phyloP scores from a whole-genome alignment of 2,329 filamentous ascomycete genomes.

The Pezicula neosporulosa region DNA sequence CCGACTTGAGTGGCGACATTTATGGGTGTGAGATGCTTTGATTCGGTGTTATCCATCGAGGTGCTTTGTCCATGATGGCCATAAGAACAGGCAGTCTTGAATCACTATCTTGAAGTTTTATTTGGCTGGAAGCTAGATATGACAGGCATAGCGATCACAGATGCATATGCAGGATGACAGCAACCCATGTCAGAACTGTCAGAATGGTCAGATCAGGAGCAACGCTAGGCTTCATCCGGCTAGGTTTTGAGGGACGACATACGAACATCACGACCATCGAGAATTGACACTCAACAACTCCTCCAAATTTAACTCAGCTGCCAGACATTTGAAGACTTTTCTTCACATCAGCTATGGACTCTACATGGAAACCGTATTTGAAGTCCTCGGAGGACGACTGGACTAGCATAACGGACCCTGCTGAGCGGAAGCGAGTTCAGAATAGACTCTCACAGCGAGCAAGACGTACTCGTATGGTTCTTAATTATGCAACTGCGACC shows the following conservation, averaged over 20 bases:
- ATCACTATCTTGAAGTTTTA: too few relatives aligned
- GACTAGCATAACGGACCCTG: slow-evolving; percentile 27
- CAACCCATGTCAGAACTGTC: not conserved
- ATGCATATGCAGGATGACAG: not conserved
- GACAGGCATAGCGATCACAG: too few relatives aligned
- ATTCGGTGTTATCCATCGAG: too few relatives aligned
- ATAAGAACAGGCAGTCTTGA: too few relatives aligned
- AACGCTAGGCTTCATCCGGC: not conserved
- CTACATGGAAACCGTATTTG: slow-evolving; percentile 14
- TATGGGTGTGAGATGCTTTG: too few relatives aligned
- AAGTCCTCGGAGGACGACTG: slow-evolving; percentile 27
- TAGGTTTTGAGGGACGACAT: not conserved
- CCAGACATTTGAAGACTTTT: not conserved
- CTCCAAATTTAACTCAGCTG: not conserved
- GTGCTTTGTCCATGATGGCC: too few relatives aligned
- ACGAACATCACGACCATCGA: not conserved
- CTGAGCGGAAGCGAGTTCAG: slow-evolving; percentile 22
- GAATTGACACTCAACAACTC: not conserved
- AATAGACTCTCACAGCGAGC: slow-evolving; percentile 24
- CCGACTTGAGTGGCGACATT: too few relatives aligned
- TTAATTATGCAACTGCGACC: not conserved
- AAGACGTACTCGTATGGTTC: slow-evolving; percentile 10
- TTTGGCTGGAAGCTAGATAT: too few relatives aligned
- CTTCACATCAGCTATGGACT: slow-evolving; percentile 7
- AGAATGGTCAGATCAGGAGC: not conserved